Conservation (phyloP, 1,284 basidiomycete species). For the Cryptococcus sp. region DNA sequence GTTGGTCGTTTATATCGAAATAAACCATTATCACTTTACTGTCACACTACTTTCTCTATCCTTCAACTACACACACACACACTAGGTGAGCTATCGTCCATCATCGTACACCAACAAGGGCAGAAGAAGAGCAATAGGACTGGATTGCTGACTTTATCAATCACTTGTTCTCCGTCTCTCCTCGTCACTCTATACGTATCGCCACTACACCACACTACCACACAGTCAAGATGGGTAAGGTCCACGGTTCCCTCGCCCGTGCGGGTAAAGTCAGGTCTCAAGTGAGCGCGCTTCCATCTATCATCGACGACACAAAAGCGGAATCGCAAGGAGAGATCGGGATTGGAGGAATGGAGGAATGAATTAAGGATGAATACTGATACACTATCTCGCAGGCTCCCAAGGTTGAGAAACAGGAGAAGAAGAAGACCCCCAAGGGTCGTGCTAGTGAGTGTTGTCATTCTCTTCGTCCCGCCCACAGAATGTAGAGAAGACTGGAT, state of each 20-base stretch:
- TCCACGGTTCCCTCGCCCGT: slow-evolving; percentile 99
- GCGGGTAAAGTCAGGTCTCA: slow-evolving; percentile 99
- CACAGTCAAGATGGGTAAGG: slow-evolving; percentile 60
- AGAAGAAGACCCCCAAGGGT: slow-evolving; percentile 94
- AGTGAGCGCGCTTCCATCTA: slow-evolving; percentile 39
- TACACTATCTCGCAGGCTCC: slow-evolving; percentile 60
- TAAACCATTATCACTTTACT: background rate
- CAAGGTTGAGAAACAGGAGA: slow-evolving; percentile 96
- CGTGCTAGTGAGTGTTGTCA: slow-evolving; percentile 64
- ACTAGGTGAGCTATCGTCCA: slow-evolving; percentile 10
- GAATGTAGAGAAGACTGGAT: background rate
- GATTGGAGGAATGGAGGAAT: background rate
- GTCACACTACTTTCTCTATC: slow-evolving; percentile 6
- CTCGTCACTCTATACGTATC: slow-evolving; percentile 1
- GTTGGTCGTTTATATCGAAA: slow-evolving; percentile 7
- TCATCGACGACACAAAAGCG: slow-evolving; percentile 1
- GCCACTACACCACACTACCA: background rate
- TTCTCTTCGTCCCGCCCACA: background rate
- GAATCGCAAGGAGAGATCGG: slow-evolving; percentile 1
- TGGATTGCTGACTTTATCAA: slow-evolving; percentile 1
- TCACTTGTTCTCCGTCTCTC: slow-evolving; percentile 1
- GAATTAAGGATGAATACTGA: slow-evolving; percentile 7
- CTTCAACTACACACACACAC: slow-evolving; percentile 13
- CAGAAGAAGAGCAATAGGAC: background rate
- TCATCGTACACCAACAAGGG: background rate